A percentile compares a stretch with the other conserved stretches of the same genome.
Conservation (phyloP, 169 alveolate species). For the Miamiensis avidus region DNA sequence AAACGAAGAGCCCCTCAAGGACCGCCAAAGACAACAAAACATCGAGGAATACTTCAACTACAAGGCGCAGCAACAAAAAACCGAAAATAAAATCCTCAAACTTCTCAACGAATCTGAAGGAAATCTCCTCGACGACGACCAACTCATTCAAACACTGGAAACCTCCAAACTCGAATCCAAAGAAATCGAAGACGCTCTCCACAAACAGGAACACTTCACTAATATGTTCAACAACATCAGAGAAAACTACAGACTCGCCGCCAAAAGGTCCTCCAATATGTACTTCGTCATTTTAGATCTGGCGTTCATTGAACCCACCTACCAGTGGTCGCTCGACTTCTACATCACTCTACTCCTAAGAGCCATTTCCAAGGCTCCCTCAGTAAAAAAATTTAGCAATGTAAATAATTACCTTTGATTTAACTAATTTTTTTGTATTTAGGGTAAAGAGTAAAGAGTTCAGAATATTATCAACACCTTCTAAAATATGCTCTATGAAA, state of each 20-base stretch:
- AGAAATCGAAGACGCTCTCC: conserved; percentile 37
- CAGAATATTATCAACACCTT: conserved; percentile 20
- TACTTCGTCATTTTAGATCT: conserved; percentile 72
- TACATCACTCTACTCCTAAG: conserved; percentile 57
- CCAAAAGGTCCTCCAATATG: conserved; percentile 28
- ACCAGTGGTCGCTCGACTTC: conserved; percentile 83
- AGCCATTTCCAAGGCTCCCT: conserved; percentile 53
- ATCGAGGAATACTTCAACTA: conserved; percentile 69
- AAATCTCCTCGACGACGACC: conserved; percentile 60
- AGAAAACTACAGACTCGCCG: conserved; percentile 1
- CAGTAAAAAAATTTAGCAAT: no score
- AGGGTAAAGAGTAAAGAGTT: background rate
- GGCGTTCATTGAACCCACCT: conserved; percentile 87
- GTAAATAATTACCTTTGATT: no score
- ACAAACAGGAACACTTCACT: conserved; percentile 25
- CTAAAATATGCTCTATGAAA: conserved; percentile 17
- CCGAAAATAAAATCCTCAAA: conserved; percentile 74
- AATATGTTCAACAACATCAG: conserved; percentile 19
- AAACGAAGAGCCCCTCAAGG: conserved; percentile 71
- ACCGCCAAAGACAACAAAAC: conserved; percentile 67
- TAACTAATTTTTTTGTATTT: background rate
- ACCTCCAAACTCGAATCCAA: conserved; percentile 41
- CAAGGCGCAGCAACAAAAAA: conserved; percentile 64
- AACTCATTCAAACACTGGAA: conserved; percentile 54
- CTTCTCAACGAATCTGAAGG: conserved; percentile 51